Percentiles rank a stretch among this genome's conserved stretches.
Evolutionary conservation across 805 yeast genomes (phyloP).

Genomic region (Lipomyces sp.): DNA sequence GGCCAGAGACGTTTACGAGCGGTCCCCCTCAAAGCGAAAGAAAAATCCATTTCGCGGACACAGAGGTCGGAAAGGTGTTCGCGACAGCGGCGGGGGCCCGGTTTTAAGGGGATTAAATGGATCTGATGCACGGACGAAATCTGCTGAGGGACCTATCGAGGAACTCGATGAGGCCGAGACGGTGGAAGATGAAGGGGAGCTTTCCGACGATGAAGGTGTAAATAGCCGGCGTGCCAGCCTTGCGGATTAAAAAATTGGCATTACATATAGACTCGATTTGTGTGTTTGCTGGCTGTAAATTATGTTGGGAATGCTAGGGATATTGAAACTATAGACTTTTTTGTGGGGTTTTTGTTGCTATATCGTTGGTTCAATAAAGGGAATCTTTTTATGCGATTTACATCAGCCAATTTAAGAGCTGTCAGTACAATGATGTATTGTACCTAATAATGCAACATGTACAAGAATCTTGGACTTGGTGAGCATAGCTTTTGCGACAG

Average conservation of each 20-base stretch:
- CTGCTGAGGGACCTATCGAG: constrained; percentile 17
- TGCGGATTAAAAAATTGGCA: neutral
- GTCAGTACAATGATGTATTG: neutral
- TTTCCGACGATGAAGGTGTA: constrained; percentile 30
- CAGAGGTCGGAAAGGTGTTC: constrained; percentile 1
- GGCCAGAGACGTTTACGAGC: neutral
- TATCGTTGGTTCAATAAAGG: neutral
- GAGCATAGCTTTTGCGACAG: too few species aligned
- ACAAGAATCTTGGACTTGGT: neutral
- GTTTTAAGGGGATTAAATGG: neutral
- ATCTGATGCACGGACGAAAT: constrained; percentile 2
- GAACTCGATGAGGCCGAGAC: constrained; percentile 30
- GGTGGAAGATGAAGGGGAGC: constrained; percentile 33
- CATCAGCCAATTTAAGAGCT: neutral
- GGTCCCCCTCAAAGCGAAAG: neutral
- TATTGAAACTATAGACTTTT: neutral
- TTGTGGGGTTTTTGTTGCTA: neutral
- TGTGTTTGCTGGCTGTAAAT: neutral
- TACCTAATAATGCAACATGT: neutral
- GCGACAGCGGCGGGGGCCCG: neutral
- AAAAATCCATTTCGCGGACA: neutral
- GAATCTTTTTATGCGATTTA: neutral
- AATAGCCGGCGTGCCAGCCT: constrained; percentile 1
- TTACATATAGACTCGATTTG: neutral
- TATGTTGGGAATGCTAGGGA: neutral